phyloP scores from a whole-genome alignment of 2,329 filamentous ascomycete species.

The Fusarium napiforme region DNA sequence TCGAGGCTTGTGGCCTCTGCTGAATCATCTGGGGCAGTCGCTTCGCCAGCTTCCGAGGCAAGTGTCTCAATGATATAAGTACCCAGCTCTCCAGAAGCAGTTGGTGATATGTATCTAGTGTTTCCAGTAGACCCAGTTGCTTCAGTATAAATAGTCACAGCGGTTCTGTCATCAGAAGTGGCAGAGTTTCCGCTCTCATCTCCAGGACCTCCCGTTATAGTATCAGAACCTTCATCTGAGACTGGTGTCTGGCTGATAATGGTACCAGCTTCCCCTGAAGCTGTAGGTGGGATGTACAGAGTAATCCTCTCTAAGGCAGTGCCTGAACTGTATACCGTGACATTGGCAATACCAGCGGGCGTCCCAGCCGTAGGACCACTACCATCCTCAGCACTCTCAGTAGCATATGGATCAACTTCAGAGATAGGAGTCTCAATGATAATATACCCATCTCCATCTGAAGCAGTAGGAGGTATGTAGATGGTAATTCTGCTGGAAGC shows the following conservation, averaged over 20 bases:
- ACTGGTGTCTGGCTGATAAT: not conserved
- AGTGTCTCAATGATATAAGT: not conserved
- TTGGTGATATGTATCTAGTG: not conserved
- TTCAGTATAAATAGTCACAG: not conserved
- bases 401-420: accelerated
- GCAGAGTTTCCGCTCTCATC: not conserved
- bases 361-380: not conserved
- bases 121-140: not conserved
- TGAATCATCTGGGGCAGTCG: not conserved
- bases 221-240: not conserved
- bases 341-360: not conserved
- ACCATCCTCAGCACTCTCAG: not conserved
- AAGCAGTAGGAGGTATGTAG: not conserved
- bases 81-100: not conserved
- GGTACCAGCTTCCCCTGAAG: not conserved
- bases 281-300: not conserved
- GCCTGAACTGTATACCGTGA: not conserved
- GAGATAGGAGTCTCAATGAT: not conserved
- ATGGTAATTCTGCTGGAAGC: not conserved
- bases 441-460: not conserved
- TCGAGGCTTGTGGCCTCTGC: no score
- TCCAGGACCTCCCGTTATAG: not conserved
- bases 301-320: not conserved
- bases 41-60: not conserved
- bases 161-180: not conserved